A percentile compares a stretch with the other conserved stretches of the same genome.
phyloP scores from a whole-genome alignment of 192 early-diverging fungal species.

The Linnemannia zychae region DNA sequence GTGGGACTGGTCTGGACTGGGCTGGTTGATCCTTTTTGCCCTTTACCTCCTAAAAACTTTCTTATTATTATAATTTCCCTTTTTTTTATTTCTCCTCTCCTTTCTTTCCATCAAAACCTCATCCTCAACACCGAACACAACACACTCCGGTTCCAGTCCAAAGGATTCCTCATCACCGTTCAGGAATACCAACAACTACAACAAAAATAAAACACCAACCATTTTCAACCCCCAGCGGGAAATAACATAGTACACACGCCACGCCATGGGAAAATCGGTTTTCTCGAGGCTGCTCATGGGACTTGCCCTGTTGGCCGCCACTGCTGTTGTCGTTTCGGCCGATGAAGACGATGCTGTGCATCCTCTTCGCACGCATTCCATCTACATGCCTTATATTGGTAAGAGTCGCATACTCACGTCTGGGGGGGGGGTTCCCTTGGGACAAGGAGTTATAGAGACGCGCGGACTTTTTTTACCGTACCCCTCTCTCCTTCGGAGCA shows the following conservation, averaged over 20 bases:
- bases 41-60: not conserved
- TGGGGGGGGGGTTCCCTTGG: no score
- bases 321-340: not conserved
- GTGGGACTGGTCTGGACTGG: not conserved
- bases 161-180: not conserved
- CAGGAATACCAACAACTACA: no score
- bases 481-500: no score
- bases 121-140: not conserved
- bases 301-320: slow-evolving; percentile 16
- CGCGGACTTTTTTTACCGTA: no score
- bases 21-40: not conserved
- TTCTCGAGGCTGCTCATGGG: slow-evolving; percentile 33
- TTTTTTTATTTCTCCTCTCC: not conserved
- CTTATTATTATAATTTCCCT: not conserved
- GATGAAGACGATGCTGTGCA: slow-evolving; percentile 33
- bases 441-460: no score
- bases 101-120: not conserved
- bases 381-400: slow-evolving; percentile 74
- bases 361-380: slow-evolving; percentile 65
- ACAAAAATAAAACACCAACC: no score
- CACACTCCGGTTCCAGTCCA: not conserved
- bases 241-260: not conserved
- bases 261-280: slow-evolving; percentile 36
- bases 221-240: not conserved
- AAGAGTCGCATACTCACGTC: no score